Base-by-base conservation (phyloP, 768 basidiomycete species). In the Sporobolomyces phaffii region DNA sequence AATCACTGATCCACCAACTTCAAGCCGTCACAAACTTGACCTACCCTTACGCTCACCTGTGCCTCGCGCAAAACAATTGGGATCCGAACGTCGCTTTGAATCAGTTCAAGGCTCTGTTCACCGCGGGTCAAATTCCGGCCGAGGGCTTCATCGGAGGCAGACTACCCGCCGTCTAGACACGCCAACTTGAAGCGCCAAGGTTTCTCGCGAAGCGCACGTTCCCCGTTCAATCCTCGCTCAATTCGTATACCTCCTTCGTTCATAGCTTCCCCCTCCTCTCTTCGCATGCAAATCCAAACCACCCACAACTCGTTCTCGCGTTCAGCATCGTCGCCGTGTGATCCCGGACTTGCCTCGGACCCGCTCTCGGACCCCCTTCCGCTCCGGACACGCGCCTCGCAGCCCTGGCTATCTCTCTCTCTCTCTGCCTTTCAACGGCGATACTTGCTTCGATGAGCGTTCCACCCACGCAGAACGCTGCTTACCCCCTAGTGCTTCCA, bases 11-110 rank as follows among this genome's bases (percentile, higher is more conserved):
- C 41, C 68, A 88, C 60, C 84, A 89, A 73, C 75, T 96, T 34
- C 84, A 84, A 73, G 80, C 83, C 53, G 82, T 83, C 62, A 97
- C 94, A 1, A 82, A 85, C 26, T 81, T 99, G 74, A 96, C 89
- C 66, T 83, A 84, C 20, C 82, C 84, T 72, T 94, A 85, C 74
- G 84, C 91, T 9, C 79, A 87, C n/a, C 86, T 96, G 65, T 97
- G 94, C 75, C 77, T 98, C 65, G 81, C 84, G 72, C 86, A 85
- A 53, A 96, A 93, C 75, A 84, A 80, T 11, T 98, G 92, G 92
- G 84, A 92, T 75, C 73, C 89, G 56, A 85, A 85, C 49, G 81
- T 82, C 64, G 96, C 96, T 0, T 75, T 91, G 29, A 82, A 83
- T 54, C 93, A 94, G 75, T 98, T 91, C 77, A 85, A 91, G 74